Evolutionary conservation across 768 basidiomycete genomes (phyloP).

Genomic region (Mrakia gelida): DNA sequence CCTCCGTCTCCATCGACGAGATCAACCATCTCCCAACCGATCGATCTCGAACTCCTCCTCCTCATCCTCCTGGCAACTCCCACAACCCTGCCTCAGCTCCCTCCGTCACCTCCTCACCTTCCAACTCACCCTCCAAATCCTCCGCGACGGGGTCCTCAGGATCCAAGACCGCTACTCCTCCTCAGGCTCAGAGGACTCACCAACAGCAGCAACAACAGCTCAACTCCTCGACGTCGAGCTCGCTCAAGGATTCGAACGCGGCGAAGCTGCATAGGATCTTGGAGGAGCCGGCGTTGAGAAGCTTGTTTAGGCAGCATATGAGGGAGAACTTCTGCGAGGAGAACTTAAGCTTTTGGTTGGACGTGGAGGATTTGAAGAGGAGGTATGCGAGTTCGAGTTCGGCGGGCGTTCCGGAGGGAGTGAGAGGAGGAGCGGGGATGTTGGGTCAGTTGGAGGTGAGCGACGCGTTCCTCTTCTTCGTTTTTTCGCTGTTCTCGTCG

Average conservation of each 20-base stretch:
- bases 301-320: constrained; percentile 89
- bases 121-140: neutral
- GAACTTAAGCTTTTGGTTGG: constrained; percentile 94
- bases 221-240: neutral
- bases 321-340: constrained; percentile 81
- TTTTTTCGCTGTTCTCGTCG: too few species aligned
- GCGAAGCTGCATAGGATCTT: constrained; percentile 85
- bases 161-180: neutral
- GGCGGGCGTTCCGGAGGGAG: neutral
- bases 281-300: constrained; percentile 81
- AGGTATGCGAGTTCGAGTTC: constrained; percentile 59
- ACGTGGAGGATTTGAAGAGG: constrained; percentile 93
- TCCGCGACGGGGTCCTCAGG: neutral
- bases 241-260: constrained; percentile 76
- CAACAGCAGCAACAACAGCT: neutral
- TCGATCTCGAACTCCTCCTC: too few species aligned
- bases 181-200: neutral
- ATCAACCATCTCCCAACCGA: neutral
- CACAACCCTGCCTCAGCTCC: neutral
- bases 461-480: too few species aligned
- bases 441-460: constrained; percentile 44
- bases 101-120: neutral
- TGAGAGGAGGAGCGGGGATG: neutral
- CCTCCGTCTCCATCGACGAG: constrained; percentile 5
- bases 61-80: too few species aligned